These are phyloP conservation scores for Gloeostereum incarnatum DNA, from an alignment of 768 basidiomycete genomes.

Conservation along the genomic window DNA sequence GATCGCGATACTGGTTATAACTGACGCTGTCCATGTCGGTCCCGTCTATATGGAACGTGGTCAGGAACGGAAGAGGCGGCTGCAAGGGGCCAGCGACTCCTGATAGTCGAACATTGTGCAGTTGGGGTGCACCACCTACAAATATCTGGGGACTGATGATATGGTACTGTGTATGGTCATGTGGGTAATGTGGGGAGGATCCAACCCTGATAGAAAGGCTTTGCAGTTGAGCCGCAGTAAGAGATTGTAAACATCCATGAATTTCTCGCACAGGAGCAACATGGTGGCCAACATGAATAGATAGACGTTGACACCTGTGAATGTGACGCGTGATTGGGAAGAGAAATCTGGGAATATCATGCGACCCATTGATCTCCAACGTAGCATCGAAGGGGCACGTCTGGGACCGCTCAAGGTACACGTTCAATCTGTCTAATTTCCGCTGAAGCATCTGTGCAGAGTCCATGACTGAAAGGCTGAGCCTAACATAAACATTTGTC, in stretches of 20 bases:
- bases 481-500: slow-evolving; percentile 25
- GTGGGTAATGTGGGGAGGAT: slow-evolving; percentile 13
- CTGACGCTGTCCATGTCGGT: slow-evolving; percentile 24
- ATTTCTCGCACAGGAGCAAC: slow-evolving; percentile 16
- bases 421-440: slow-evolving; percentile 11
- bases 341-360: slow-evolving; percentile 18
- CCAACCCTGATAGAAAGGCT: slow-evolving; percentile 29
- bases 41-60: slow-evolving; percentile 35
- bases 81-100: slow-evolving; percentile 29
- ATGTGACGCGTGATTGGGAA: slow-evolving; percentile 23
- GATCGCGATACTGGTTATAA: slow-evolving; percentile 22
- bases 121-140: slow-evolving; percentile 17
- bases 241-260: slow-evolving; percentile 15
- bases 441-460: slow-evolving; percentile 18
- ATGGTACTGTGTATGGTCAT: slow-evolving; percentile 20
- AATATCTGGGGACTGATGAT: slow-evolving; percentile 21
- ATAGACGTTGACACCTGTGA: slow-evolving; percentile 28
- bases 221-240: slow-evolving; percentile 23
- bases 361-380: slow-evolving; percentile 17
- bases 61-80: slow-evolving; percentile 24
- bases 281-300: slow-evolving; percentile 16
- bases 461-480: slow-evolving; percentile 15
- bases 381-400: slow-evolving; percentile 27
- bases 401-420: slow-evolving; percentile 27
- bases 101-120: slow-evolving; percentile 31